Conservation (phyloP, 352 stramenopile species). For the Globisporangium emineosum region DNA sequence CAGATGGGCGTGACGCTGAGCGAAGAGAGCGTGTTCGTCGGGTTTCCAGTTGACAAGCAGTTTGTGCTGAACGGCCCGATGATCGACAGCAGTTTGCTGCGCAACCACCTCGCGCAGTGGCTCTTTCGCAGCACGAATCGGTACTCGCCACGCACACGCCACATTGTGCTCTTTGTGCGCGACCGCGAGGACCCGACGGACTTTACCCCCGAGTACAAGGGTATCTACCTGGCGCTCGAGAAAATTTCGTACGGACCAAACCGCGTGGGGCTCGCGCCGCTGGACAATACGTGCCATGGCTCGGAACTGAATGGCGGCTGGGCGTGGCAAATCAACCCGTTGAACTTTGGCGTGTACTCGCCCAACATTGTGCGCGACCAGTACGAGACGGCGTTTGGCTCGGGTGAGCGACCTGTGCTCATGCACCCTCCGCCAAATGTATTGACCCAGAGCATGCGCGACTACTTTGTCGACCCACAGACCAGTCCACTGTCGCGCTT, state of each 20-base stretch:
- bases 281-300: constrained; percentile 30
- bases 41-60: constrained; percentile 41
- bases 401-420: constrained; percentile 63
- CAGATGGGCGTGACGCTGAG: constrained; percentile 42
- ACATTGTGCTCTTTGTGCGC: constrained; percentile 54
- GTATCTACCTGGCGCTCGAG: constrained; percentile 62
- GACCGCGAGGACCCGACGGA: too few species aligned
- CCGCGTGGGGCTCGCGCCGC: constrained; percentile 36
- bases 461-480: constrained; percentile 64
- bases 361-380: constrained; percentile 75
- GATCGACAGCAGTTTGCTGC: constrained; percentile 52
- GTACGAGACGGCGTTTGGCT: constrained; percentile 80
- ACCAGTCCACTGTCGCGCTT: constrained; percentile 60
- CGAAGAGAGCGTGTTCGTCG: constrained; percentile 31
- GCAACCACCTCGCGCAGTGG: constrained; percentile 71
- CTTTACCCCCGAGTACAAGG: constrained; percentile 27
- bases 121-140: constrained; percentile 58
- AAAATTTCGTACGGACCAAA: constrained; percentile 60
- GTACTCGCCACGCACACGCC: constrained; percentile 53
- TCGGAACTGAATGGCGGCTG: constrained; percentile 53
- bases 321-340: constrained; percentile 65
- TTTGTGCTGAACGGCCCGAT: constrained; percentile 64
- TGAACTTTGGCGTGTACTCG: constrained; percentile 62
- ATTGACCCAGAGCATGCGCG: constrained; percentile 72
- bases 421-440: constrained; percentile 49